Conservation (phyloP, 768 basidiomycete species). For the Psilocybe sp. region DNA sequence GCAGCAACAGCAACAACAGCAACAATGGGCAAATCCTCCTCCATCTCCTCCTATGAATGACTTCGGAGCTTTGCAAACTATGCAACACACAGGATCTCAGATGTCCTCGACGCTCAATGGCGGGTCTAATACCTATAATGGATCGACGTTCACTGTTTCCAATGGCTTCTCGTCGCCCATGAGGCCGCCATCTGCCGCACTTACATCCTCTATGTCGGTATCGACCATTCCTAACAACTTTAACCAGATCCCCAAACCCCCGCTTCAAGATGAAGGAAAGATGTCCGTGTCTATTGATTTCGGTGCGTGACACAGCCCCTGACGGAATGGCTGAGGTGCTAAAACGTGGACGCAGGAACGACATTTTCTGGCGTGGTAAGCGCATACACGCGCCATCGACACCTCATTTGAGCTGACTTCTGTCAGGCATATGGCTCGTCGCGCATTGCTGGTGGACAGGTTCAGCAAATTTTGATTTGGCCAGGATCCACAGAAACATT, state of each 20-base stretch:
- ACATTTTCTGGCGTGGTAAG: slow-evolving; percentile 86
- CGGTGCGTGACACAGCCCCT: slow-evolving; percentile 43
- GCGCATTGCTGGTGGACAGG: slow-evolving; percentile 71
- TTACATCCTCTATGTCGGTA: slow-evolving; percentile 21
- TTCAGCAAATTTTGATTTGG: slow-evolving; percentile 87
- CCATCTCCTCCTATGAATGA: slow-evolving; percentile 37
- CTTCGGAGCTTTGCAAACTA: slow-evolving; percentile 22
- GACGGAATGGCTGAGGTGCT: not conserved
- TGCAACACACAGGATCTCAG: slow-evolving; percentile 8
- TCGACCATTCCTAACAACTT: slow-evolving; percentile 20
- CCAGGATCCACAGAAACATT: slow-evolving; percentile 85
- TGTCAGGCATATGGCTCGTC: slow-evolving; percentile 81
- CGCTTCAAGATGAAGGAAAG: slow-evolving; percentile 61
- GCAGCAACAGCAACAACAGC: slow-evolving; percentile 5
- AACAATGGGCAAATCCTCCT: slow-evolving; percentile 32
- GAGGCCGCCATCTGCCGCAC: slow-evolving; percentile 28
- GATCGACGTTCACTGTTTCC: slow-evolving; percentile 22
- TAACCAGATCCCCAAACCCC: slow-evolving; percentile 16
- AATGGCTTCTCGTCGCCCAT: slow-evolving; percentile 21
- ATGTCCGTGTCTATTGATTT: slow-evolving; percentile 84
- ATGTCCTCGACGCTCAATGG: slow-evolving; percentile 16
- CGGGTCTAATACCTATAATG: slow-evolving; percentile 22
- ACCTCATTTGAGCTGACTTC: slow-evolving; percentile 6
- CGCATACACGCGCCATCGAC: slow-evolving; percentile 13
- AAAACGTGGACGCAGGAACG: slow-evolving; percentile 29